phyloP scores from a whole-genome alignment of 805 yeast species.

The Zygotorulaspora sp. region DNA sequence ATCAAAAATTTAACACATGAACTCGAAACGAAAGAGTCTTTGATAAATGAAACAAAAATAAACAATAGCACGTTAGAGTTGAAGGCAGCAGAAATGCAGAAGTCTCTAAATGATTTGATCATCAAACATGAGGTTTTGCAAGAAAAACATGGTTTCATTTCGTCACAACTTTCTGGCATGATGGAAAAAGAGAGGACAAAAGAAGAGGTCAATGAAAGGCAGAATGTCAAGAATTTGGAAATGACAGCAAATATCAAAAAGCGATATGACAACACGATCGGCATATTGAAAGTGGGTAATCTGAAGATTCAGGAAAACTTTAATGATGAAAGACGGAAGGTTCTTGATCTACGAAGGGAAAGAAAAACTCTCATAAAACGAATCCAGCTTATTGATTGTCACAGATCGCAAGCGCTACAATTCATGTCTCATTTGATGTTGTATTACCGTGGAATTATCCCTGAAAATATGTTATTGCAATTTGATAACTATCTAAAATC shows the following conservation, averaged over 20 bases:
- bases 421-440: conserved; percentile 31
- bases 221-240: conserved; percentile 9
- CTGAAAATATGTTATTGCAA: conserved; percentile 17
- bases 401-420: conserved; percentile 25
- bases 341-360: conserved; percentile 23
- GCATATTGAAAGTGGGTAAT: conserved; percentile 17
- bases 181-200: conserved; percentile 4
- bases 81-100: conserved; percentile 5
- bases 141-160: conserved; percentile 13
- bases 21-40: conserved; percentile 1
- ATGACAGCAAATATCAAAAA: conserved; percentile 10
- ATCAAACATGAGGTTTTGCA: conserved; percentile 13
- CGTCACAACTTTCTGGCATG: conserved; percentile 1
- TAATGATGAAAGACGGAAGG: conserved; percentile 26
- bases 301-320: conserved; percentile 20
- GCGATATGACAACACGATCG: conserved; percentile 13
- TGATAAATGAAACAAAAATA: not conserved
- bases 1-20: conserved; percentile 4
- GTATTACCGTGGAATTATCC: conserved; percentile 22
- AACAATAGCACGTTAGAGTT: conserved; percentile 3
- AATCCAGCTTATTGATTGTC: conserved; percentile 20
- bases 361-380: conserved; percentile 14
- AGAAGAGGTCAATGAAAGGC: conserved; percentile 8
- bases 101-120: conserved; percentile 8
- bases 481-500: conserved; percentile 19